Base-by-base conservation (phyloP, 2,329 filamentous ascomycete species). In the Aspergillus tanneri region DNA sequence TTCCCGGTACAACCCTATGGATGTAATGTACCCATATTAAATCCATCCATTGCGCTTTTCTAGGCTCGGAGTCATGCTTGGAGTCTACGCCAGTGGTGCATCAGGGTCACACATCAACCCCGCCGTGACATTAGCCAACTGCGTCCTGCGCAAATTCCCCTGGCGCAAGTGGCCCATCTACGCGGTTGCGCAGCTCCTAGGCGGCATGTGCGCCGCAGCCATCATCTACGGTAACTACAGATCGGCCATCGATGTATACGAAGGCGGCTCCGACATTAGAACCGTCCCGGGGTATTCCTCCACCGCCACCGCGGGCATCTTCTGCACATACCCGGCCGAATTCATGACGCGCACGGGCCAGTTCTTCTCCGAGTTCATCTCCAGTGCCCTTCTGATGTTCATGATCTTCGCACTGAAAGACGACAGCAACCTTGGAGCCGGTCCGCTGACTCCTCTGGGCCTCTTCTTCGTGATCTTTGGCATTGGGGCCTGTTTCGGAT, bases 391-490 rank as follows among this genome's bases (percentile, higher is more conserved):
- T 24, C 70, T 89, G 19, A 85, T 87, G 79, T 86, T 88, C 59
- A 74, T 83, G 51, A 86, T 90, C 39, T 88, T 86, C 60, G 84
- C 84, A 0, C 68, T 89, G 41, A 83, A 85, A 47, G 70, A 73
- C 36, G 62, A 72, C 18, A 54, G 56, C 2, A 73, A 73, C 41
- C 51, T 70, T 4, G 82, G 81, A 3, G 81, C 82, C 2, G 81
- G 81, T 0, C 72, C 75, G 1, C 56, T 83, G 19, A 75, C 80
- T 48, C 83, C 85, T 0, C 69, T 89, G 2, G 79, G 74, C 6
- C 68, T 88, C 5, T 86, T 88, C 69, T 88, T 88, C 68, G 72
- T 88, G 39, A 83, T 89, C 53, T 88, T 88, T 61, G 86, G 85
- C 6, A 82, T 89, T 18, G 85, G 85, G 14, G 82, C 83, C 24